Evolutionary conservation across 2,329 filamentous ascomycete species (phyloP).

Genomic region (Tolypocladium tropicale): DNA sequence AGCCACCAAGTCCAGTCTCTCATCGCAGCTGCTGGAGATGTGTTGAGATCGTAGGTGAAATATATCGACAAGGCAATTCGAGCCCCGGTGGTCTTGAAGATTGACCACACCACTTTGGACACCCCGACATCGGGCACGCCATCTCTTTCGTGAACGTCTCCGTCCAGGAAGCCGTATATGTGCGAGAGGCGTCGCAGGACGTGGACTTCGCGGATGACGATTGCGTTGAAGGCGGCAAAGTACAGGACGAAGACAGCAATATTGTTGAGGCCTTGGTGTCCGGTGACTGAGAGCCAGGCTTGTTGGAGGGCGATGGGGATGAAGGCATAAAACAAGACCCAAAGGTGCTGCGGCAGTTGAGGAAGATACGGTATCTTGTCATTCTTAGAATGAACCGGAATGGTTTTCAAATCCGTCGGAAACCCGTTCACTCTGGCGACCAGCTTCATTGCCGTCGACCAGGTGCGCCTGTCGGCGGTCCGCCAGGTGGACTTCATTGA

Average conservation of each 20-base stretch:
- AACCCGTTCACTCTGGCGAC: constrained; percentile 20
- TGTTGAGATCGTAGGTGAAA: constrained; percentile 18
- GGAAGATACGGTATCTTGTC: constrained; percentile 29
- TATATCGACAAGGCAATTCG: constrained; percentile 21
- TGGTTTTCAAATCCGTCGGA: constrained; percentile 14
- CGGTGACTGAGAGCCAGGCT: constrained; percentile 17
- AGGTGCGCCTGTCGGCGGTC: constrained; percentile 12
- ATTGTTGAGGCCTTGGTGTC: constrained; percentile 14
- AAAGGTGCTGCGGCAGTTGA: constrained; percentile 24
- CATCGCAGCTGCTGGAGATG: constrained; percentile 6
- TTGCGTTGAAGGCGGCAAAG: constrained; percentile 25
- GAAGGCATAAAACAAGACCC: constrained; percentile 26
- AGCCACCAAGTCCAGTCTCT: constrained; percentile 11
- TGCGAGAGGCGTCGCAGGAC: constrained; percentile 27
- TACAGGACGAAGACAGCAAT: constrained; percentile 25
- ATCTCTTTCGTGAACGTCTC: constrained; percentile 31
- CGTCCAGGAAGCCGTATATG: constrained; percentile 29
- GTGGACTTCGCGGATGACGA: constrained; percentile 28
- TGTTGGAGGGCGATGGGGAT: constrained; percentile 28
- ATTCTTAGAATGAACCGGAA: constrained; percentile 27
- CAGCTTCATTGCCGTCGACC: constrained; percentile 21
- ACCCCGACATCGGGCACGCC: constrained; percentile 29
- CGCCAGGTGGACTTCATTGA: constrained; percentile 32
- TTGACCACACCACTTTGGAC: constrained; percentile 18
- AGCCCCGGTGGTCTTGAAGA: constrained; percentile 20